A percentile compares a stretch with the other conserved stretches of the same genome.
phyloP scores from a whole-genome alignment of 805 yeast species.

The Saturnispora mendoncae region DNA sequence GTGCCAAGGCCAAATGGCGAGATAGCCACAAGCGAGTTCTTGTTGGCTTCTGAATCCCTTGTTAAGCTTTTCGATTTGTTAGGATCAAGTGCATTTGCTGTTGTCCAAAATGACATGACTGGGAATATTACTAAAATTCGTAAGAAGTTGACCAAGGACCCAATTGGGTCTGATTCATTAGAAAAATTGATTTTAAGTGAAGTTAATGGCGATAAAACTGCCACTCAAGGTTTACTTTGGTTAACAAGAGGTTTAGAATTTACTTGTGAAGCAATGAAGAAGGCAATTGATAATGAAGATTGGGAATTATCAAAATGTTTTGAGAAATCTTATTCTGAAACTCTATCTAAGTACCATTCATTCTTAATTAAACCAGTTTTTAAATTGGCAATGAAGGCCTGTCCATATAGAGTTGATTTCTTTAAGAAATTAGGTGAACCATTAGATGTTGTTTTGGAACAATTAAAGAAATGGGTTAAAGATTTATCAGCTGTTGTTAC shows the following conservation, averaged over 20 bases:
- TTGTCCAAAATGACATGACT: conserved; percentile 80
- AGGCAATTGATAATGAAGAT: conserved; percentile 55
- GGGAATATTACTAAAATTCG: conserved; percentile 78
- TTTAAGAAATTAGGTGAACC: conserved; percentile 75
- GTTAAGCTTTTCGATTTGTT: conserved; percentile 76
- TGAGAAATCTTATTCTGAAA: conserved; percentile 76
- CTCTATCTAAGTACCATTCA: conserved; percentile 73
- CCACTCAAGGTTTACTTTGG: conserved; percentile 90
- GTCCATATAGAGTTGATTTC: conserved; percentile 84
- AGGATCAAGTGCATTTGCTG: conserved; percentile 77
- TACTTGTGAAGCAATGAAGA: conserved; percentile 85
- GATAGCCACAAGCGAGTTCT: conserved; percentile 64
- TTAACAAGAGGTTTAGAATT: conserved; percentile 76
- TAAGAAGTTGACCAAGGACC: conserved; percentile 54
- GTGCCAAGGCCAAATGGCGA: conserved; percentile 58
- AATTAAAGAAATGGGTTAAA: conserved; percentile 63
- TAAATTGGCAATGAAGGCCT: conserved; percentile 90
- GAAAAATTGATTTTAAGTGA: conserved; percentile 73
- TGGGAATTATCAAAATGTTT: conserved; percentile 67
- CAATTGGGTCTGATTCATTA: conserved; percentile 54
- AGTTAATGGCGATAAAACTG: conserved; percentile 51
- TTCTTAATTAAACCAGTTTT: conserved; percentile 78
- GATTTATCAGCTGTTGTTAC: conserved; percentile 70
- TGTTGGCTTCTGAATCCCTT: conserved; percentile 77
- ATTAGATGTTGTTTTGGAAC: conserved; percentile 54